Evolutionary conservation across 208 protist species (phyloP), one percentile per base, ranked within the genome.

Genomic region (Leptomonas seymouri): DNA sequence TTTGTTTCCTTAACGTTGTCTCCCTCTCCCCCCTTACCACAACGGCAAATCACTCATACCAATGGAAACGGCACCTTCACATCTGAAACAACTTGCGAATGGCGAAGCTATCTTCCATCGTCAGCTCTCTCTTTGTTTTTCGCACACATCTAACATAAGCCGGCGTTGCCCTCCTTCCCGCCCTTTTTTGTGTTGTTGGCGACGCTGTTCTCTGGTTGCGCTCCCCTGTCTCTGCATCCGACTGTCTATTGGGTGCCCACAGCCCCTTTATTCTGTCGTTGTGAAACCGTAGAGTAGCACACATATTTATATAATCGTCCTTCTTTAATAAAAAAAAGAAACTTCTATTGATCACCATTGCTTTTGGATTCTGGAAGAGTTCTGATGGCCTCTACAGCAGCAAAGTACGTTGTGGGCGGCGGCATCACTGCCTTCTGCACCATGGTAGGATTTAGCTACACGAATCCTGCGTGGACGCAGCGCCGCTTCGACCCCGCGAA

Each of bases 381-480:
- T 31, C 41, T 63, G 44, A 76, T 71, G 63, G 79, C 87, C 63
- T 64, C 59, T 15, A 82, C 78, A 18, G 75, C 75, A 1, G 73
- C 71, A 2, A 92, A 88, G 69, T 84, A 70, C 54, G n/a, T 82
- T 25, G n/a, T 85, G 18, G 80, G 73, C 28, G 61, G 64, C 48
- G 71, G 81, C n/a, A 56, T 74, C 2, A 84, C 65, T 7, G 81
- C 78, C 25, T 71, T 87, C 56, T 74, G 76, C 27, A 85, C 82
- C 12, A n/a, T 87, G 34, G 70, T 93, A 34, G 86, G 78, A 14
- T 84, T 95, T 57, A 79, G 81, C 45, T 95, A 89, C 74, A 96
- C 84, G 0, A 74, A 96, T 66, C 91, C 91, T 20, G 56, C 78
- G 3, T 91, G 83, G 75, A 96, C 91, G n/a, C 88, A 87, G 67